Percentiles rank a stretch among this genome's conserved stretches.
Conservation (phyloP, 306 rosid genomes). For the Coriaria nepalensis region DNA sequence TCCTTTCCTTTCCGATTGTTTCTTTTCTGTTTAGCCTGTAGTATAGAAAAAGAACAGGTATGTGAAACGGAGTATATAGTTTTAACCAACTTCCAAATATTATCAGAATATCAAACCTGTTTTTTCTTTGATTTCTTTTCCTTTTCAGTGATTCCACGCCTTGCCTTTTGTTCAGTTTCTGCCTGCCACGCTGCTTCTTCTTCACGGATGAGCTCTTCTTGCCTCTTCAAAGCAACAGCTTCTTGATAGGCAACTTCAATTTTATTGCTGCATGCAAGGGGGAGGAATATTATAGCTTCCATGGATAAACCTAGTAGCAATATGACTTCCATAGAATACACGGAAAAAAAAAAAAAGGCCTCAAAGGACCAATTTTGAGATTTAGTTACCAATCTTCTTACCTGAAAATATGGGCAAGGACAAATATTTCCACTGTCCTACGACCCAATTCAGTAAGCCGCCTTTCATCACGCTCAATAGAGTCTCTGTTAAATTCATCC, state of each 20-base stretch:
- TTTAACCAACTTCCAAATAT: no score
- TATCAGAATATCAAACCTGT: constrained; percentile 32
- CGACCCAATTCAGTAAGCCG: constrained; percentile 96
- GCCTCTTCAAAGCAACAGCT: constrained; percentile 95
- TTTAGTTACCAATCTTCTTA: constrained; percentile 10
- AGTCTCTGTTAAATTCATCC: constrained; percentile 89
- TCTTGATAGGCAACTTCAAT: constrained; percentile 98
- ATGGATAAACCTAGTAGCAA: no score
- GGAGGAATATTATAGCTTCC: background rate
- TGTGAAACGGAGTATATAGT: no score
- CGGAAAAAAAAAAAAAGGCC: no score
- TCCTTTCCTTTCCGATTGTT: constrained; percentile 80
- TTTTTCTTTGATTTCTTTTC: constrained; percentile 90
- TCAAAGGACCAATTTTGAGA: no score
- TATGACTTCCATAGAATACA: no score
- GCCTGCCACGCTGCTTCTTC: constrained; percentile 97
- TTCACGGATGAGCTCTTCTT: constrained; percentile 98
- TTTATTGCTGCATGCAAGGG: constrained; percentile 61
- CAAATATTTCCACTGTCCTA: constrained; percentile 96
- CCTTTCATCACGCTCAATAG: constrained; percentile 91
- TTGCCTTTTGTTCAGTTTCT: constrained; percentile 78
- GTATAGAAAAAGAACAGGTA: constrained; percentile 5
- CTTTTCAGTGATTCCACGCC: constrained; percentile 55
- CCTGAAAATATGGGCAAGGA: constrained; percentile 94
- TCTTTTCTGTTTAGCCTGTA: constrained; percentile 84